A percentile compares a stretch with the other conserved stretches of the same genome.
Conservation (phyloP, 768 basidiomycete genomes). For the Lentinula edodes region DNA sequence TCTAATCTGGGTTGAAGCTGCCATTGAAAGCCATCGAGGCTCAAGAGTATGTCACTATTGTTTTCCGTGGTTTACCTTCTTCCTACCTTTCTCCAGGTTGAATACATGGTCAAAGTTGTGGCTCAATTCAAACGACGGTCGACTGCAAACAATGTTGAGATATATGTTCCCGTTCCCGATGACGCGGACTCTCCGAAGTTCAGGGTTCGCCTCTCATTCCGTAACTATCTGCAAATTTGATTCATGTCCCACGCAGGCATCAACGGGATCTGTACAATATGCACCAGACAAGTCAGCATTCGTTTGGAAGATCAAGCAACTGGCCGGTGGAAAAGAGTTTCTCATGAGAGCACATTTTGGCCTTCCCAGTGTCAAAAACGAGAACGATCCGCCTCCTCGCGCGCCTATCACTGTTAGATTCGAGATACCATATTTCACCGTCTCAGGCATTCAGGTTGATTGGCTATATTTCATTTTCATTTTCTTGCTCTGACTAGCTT, state of each 20-base stretch:
- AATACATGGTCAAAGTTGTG: conserved; percentile 93
- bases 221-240: not conserved
- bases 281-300: conserved; percentile 98
- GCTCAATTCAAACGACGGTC: conserved; percentile 97
- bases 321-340: conserved; percentile 94
- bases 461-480: not conserved
- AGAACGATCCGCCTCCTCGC: conserved; percentile 66
- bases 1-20: conserved; percentile 94
- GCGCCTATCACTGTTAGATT: conserved; percentile 97
- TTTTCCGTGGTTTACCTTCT: not conserved
- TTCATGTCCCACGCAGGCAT: conserved; percentile 49
- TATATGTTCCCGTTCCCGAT: conserved; percentile 98
- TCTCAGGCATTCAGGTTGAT: conserved; percentile 77
- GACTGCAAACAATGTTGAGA: conserved; percentile 97
- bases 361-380: conserved; percentile 86
- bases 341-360: conserved; percentile 99
- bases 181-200: conserved; percentile 98
- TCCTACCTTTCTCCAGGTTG: conserved; percentile 55
- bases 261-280: conserved; percentile 94
- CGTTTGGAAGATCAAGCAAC: conserved; percentile 99
- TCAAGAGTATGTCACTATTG: not conserved
- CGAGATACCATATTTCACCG: conserved; percentile 98
- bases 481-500: not conserved
- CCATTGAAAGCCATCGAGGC: conserved; percentile 92
- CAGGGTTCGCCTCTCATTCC: conserved; percentile 50